Evolutionary conservation across 2,329 filamentous ascomycete species (phyloP), one percentile per base, ranked within the genome.

Genomic region (Aspergillus udagawae): DNA sequence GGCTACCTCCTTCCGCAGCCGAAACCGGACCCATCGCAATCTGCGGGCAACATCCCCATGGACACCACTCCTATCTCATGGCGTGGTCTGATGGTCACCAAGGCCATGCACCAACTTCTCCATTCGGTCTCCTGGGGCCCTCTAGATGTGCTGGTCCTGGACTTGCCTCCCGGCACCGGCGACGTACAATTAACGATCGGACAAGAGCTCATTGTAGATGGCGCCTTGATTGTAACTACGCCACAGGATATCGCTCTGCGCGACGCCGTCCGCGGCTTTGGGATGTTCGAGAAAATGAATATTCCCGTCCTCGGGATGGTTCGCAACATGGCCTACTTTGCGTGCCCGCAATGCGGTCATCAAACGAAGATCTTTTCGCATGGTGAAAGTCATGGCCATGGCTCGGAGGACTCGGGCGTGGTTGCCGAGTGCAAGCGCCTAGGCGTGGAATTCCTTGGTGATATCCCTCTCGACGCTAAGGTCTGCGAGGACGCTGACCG

Each of bases 41-140:
- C 38, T 25, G 20, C 65, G 0, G 65, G 61, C 49, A 64, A 68
- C 55, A 63, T 70, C 7, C 71, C 73, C 1, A 75, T 77, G 73
- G 75, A 77, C 61, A 73, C 73, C 51, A 89, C 90, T 4, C 91
- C 92, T 0, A 89, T 99, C 17, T 92, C 94, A 32, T 99, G 94
- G 94, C 86, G 94, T 52, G 94, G 94, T 0, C 83, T 96, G 2
- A 97, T 99, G 92, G 90, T 97, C 14, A 95, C 96, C 82, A 99
- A 97, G 70, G 94, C 94, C 0, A 82, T 99, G 62, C 92, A 97
- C 65, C 94, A 99, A 71, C 85, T 99, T 4, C 83, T 99, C 7
- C 93, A 97, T 72, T 91, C 96, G 65, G 94, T 99, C 0, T 89
- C 94, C 53, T 99, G 94, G 94, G 91, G 88, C 14, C 87, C 87